These are phyloP conservation scores for Nemania bipapillata DNA, from an alignment of 2,329 filamentous ascomycete species.

Conservation along the genomic window DNA sequence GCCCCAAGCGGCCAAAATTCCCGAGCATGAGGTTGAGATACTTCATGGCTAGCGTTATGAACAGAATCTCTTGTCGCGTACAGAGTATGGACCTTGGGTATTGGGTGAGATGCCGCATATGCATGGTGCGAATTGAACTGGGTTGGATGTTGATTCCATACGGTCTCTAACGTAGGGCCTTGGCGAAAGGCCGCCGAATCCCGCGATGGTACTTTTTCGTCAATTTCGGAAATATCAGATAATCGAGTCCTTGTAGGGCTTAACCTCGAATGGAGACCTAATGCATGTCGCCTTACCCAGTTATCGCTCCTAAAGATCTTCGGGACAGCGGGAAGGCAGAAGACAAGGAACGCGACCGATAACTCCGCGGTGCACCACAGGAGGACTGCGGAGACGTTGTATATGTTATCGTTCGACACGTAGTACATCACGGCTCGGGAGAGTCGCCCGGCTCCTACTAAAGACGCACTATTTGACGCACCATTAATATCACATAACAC, in stretches of 20 bases:
- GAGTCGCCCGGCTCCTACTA: conserved; percentile 24
- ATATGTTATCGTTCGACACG: conserved; percentile 24
- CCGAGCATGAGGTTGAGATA: background rate
- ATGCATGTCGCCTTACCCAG: background rate
- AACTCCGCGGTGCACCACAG: conserved; percentile 32
- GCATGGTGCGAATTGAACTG: background rate
- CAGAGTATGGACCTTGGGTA: background rate
- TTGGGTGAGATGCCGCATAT: background rate
- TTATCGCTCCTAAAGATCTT: conserved; percentile 24
- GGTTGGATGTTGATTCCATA: background rate
- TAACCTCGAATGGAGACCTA: background rate
- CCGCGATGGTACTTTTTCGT: background rate
- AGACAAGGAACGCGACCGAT: conserved; percentile 26
- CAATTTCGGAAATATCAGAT: background rate
- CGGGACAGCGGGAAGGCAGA: conserved; percentile 29
- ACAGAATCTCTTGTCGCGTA: background rate
- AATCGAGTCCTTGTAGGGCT: background rate
- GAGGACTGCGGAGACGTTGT: conserved; percentile 26
- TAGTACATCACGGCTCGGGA: conserved; percentile 27
- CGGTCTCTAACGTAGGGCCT: background rate
- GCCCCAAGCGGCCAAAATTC: background rate
- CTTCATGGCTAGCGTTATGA: background rate
- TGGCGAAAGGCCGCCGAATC: conserved; percentile 1
- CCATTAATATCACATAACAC: conserved; percentile 2
- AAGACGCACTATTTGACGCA: conserved; percentile 11